Evolutionary conservation across 1,284 basidiomycete genomes (phyloP), one percentile per base, ranked within the genome.

Genomic region (Sanghuangporus sanghuang): DNA sequence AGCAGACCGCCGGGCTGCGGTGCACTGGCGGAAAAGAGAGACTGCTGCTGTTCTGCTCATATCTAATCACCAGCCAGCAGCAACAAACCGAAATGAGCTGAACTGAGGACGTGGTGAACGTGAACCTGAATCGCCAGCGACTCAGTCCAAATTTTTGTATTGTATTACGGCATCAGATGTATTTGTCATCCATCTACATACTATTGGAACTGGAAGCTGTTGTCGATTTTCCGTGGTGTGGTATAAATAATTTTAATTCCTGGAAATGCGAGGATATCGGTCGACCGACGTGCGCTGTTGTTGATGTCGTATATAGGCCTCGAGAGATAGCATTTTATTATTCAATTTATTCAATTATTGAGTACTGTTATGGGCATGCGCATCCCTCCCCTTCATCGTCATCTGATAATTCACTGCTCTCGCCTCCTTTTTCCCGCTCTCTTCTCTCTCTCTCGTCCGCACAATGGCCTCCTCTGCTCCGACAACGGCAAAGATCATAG

Each of bases 401-500:
- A 21, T 48, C 46, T 52, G 54, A 61, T 63, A 40, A 38, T 57
- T 62, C 23, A 42, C 48, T 55, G 55, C 35, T 52, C 44, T 46
- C 44, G 44, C 3, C 16, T 46, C 14, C 1, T 46, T 46, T 11
- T 3, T 46, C 44, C 44, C 18, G 6, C 14, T 16, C 18, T 6
- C 44, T 46, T 46, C 18, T 18, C 7, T 14, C 18, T 60, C 52
- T 23, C 55, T 65, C 32, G 44, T 55, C 71, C 73, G 74, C 74
- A 75, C 78, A 75, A 74, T 71, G 71, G 69, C 72, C 73, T 73
- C 76, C 77, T 76, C 70, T 78, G 77, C 69, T 75, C 16, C 44
- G 16, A 77, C 67, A 89, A 89, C 65, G 67, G 72, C 65, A 68
- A 80, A 83, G 70, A 74, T 90, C 71, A 95, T 99, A 73, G 94